Evolutionary conservation across 2,329 filamentous ascomycete species (phyloP).

Genomic region (Fusarium oxysporum): DNA sequence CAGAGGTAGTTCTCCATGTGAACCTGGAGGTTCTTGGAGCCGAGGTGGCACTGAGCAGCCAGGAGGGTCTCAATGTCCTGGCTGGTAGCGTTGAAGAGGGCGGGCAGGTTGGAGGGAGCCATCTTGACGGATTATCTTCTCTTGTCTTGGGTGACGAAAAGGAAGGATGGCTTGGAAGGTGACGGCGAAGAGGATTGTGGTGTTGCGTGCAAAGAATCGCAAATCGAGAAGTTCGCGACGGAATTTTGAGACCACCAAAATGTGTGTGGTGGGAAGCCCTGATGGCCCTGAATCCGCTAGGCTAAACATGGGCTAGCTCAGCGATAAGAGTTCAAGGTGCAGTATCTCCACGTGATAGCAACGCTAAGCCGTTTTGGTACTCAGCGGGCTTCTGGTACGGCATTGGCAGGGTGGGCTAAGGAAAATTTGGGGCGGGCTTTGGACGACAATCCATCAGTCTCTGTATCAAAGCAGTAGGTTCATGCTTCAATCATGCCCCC

Average conservation of each 20-base stretch:
- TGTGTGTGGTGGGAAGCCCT: conserved; percentile 55
- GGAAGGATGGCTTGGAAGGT: conserved; percentile 44
- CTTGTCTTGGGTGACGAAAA: conserved; percentile 48
- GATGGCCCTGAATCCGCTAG: conserved; percentile 51
- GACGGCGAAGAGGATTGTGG: conserved; percentile 45
- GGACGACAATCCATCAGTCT: conserved; percentile 39
- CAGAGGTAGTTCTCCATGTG: conserved; percentile 99
- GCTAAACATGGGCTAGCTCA: conserved; percentile 32
- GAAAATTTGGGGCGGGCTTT: conserved; percentile 52
- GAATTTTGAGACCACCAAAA: conserved; percentile 51
- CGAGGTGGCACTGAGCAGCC: conserved; percentile 94
- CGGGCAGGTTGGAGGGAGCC: conserved; percentile 94
- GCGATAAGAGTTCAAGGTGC: not conserved
- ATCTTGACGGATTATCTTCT: conserved; percentile 73
- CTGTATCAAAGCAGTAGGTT: conserved; percentile 41
- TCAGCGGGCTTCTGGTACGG: not conserved
- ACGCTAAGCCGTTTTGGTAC: conserved; percentile 40
- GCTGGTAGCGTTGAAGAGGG: conserved; percentile 95
- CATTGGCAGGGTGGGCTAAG: conserved; percentile 36
- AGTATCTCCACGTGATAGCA: conserved; percentile 46
- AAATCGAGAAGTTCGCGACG: conserved; percentile 58
- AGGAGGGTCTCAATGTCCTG: conserved; percentile 99
- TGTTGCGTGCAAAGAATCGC: conserved; percentile 44
- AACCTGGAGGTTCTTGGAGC: conserved; percentile 99
- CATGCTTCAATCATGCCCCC: conserved; percentile 70